Evolutionary conservation across 2,329 filamentous ascomycete species (phyloP).

Genomic region (Cercospora sp.): DNA sequence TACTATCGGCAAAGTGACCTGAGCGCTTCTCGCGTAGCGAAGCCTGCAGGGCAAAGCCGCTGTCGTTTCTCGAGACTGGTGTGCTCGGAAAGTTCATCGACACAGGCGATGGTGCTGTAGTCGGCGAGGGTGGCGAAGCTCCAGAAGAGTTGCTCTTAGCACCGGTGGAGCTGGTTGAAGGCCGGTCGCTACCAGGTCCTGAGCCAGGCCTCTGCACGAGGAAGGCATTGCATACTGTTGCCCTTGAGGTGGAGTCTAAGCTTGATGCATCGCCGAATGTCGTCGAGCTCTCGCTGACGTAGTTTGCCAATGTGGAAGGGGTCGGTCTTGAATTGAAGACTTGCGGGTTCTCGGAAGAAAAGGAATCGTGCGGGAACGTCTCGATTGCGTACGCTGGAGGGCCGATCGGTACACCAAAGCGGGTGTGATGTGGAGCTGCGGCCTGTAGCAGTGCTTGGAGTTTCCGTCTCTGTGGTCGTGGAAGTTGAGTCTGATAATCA

Average conservation of each 20-base stretch:
- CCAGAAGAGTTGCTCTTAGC: conserved; percentile 37
- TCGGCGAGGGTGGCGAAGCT: conserved; percentile 58
- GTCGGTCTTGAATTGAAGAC: conserved; percentile 73
- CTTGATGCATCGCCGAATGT: conserved; percentile 69
- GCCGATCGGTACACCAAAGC: conserved; percentile 81
- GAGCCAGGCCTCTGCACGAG: conserved; percentile 69
- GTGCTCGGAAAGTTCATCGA: conserved; percentile 77
- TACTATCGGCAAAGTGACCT: conserved; percentile 67
- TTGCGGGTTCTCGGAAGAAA: conserved; percentile 79
- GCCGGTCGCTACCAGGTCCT: conserved; percentile 65
- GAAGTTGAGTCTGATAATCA: conserved; percentile 71
- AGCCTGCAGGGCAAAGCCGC: conserved; percentile 80
- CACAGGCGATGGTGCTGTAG: conserved; percentile 75
- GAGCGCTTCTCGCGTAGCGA: conserved; percentile 92
- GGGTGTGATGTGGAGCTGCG: conserved; percentile 84
- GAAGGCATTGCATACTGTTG: conserved; percentile 89
- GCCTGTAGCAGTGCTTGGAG: conserved; percentile 83
- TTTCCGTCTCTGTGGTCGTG: conserved; percentile 86
- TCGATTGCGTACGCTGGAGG: conserved; percentile 92
- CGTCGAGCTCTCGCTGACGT: conserved; percentile 85
- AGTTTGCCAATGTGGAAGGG: conserved; percentile 74
- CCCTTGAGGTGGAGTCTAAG: conserved; percentile 52
- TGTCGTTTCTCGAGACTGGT: conserved; percentile 85
- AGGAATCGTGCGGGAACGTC: conserved; percentile 85
- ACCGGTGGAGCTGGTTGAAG: conserved; percentile 65